A percentile compares a stretch with the other conserved stretches of the same genome.
phyloP scores from a whole-genome alignment of 2,329 filamentous ascomycete genomes.

The Fusarium sp. region DNA sequence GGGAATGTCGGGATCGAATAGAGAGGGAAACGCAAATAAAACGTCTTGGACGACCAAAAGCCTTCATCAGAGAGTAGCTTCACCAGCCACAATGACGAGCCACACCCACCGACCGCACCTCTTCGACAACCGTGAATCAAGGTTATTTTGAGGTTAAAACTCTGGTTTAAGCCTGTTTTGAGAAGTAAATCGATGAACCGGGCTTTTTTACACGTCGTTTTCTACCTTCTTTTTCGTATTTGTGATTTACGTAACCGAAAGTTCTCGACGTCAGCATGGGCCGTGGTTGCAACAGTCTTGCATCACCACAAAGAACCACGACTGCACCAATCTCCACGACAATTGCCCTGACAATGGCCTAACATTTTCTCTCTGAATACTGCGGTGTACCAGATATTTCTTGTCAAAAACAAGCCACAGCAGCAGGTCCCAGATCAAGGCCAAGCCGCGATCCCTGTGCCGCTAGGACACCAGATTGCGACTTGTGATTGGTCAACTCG shows the following conservation, averaged over 20 bases:
- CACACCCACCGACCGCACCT: background rate
- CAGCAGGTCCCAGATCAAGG: constrained; percentile 1
- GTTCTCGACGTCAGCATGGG: background rate
- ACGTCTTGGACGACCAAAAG: background rate
- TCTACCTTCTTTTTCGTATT: background rate
- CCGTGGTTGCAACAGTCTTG: background rate
- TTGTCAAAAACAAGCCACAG: constrained; percentile 28
- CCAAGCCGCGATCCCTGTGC: constrained; percentile 25
- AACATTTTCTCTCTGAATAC: background rate
- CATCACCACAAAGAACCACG: background rate
- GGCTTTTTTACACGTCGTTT: background rate
- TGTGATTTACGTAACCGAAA: background rate
- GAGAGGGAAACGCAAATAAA: background rate
- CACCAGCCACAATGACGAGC: background rate
- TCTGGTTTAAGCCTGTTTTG: background rate
- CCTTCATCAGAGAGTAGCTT: background rate
- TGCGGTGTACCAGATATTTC: background rate
- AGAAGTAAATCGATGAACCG: background rate
- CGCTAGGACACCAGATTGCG: background rate
- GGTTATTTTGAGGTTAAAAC: background rate
- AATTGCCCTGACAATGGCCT: constrained; percentile 10
- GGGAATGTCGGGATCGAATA: fast-evolving
- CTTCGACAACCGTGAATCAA: background rate
- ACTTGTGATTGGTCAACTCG: constrained; percentile 22
- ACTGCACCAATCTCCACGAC: background rate